phyloP scores from a whole-genome alignment of 352 stramenopile genomes.

The Phytophthora aleatoria region DNA sequence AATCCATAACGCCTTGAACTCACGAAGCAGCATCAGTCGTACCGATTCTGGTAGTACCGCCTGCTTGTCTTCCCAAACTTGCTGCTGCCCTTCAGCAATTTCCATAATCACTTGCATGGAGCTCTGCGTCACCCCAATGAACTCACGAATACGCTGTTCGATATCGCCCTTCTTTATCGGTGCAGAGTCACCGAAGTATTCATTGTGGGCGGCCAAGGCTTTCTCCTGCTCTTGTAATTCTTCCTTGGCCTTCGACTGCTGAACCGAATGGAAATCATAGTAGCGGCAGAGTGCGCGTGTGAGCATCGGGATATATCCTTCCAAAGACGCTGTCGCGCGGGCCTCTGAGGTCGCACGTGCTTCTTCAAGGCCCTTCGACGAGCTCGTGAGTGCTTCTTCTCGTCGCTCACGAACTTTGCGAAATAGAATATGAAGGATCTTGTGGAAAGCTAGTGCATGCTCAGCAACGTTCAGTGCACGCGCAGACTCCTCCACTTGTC shows the following conservation, averaged over 20 bases:
- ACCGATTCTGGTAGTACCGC: constrained; percentile 40
- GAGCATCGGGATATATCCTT: constrained; percentile 54
- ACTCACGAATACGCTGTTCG: constrained; percentile 68
- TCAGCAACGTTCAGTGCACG: constrained; percentile 26
- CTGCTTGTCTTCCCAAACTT: constrained; percentile 57
- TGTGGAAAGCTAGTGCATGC: constrained; percentile 37
- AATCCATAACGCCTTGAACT: constrained; percentile 56
- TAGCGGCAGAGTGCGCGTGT: constrained; percentile 44
- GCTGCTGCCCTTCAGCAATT: constrained; percentile 53
- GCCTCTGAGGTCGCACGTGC: constrained; percentile 27
- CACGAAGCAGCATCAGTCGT: constrained; percentile 37
- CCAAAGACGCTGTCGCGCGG: constrained; percentile 40
- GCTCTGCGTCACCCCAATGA: constrained; percentile 52
- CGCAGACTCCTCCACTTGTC: constrained; percentile 21
- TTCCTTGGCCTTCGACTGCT: constrained; percentile 51
- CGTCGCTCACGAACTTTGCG: constrained; percentile 36
- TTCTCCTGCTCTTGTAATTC: constrained; percentile 55
- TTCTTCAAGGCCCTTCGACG: constrained; percentile 34
- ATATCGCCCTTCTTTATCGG: constrained; percentile 71
- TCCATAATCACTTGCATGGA: constrained; percentile 63
- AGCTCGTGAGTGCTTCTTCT: constrained; percentile 32
- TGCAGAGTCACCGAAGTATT: constrained; percentile 69
- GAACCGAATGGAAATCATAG: constrained; percentile 67
- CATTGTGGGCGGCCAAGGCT: constrained; percentile 47
- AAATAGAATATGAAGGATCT: constrained; percentile 40